Conservation (phyloP, 352 stramenopile genomes). For the Aphanomyces euteiches region DNA sequence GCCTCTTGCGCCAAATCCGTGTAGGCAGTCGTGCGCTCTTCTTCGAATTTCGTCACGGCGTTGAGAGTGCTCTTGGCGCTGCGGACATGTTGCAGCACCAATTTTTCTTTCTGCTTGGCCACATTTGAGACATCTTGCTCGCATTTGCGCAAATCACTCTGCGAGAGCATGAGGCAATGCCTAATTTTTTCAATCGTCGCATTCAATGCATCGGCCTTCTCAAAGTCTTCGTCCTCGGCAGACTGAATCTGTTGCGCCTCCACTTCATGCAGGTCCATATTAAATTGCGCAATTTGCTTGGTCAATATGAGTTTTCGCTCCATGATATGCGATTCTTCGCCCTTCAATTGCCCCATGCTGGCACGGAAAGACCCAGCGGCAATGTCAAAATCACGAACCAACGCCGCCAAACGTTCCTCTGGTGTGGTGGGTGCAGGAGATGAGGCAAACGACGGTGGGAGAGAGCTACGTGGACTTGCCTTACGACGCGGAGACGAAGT, state of each 20-base stretch:
- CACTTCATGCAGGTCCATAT: conserved; percentile 72
- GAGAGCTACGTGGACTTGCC: background rate
- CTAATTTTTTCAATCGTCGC: conserved; percentile 74
- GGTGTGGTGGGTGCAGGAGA: conserved; percentile 37
- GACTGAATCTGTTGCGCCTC: conserved; percentile 78
- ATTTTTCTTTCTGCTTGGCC: conserved; percentile 72
- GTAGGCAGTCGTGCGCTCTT: conserved; percentile 61
- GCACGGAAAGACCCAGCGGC: conserved; percentile 66
- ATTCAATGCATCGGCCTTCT: conserved; percentile 77
- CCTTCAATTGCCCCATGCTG: conserved; percentile 58
- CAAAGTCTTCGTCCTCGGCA: conserved; percentile 79
- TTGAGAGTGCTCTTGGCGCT: conserved; percentile 66
- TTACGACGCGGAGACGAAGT: background rate
- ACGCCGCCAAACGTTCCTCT: conserved; percentile 61
- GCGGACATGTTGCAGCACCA: conserved; percentile 69
- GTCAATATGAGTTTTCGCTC: conserved; percentile 61
- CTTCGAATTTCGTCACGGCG: conserved; percentile 70
- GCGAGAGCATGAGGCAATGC: conserved; percentile 72
- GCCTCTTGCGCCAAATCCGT: conserved; percentile 48
- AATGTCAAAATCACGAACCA: conserved; percentile 68
- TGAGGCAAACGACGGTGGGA: background rate
- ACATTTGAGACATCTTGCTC: conserved; percentile 67
- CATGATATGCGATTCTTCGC: conserved; percentile 67
- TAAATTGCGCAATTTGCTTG: conserved; percentile 71
- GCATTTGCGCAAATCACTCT: conserved; percentile 74